phyloP scores from a whole-genome alignment of 352 stramenopile species.

The Phytophthora cryptogea region DNA sequence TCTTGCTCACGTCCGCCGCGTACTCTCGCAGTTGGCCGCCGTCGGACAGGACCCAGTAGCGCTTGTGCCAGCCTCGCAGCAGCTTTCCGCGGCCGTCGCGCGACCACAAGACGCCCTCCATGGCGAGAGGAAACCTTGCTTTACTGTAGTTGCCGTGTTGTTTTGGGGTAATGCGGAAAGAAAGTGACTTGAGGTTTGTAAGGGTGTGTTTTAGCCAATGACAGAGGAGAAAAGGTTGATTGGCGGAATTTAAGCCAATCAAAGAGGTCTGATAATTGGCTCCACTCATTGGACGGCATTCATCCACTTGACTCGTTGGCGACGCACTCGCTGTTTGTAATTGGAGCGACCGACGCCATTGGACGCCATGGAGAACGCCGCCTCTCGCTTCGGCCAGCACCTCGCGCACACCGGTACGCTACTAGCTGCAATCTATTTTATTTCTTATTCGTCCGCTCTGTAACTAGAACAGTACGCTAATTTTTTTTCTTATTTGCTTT shows the following conservation, averaged over 20 bases:
- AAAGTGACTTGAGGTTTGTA: background rate
- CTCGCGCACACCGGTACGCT: slow-evolving; percentile 79
- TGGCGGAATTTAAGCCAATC: slow-evolving; percentile 30
- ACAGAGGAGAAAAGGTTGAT: slow-evolving; percentile 1
- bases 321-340: background rate
- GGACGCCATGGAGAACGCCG: slow-evolving; percentile 69
- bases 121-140: slow-evolving; percentile 11
- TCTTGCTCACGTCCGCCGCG: slow-evolving; percentile 29
- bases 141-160: slow-evolving; percentile 13
- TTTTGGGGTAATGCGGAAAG: too few relatives aligned
- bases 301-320: slow-evolving; percentile 9
- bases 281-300: slow-evolving; percentile 22
- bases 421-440: background rate
- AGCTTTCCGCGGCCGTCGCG: slow-evolving; percentile 57
- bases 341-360: background rate
- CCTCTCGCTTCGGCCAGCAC: slow-evolving; percentile 83
- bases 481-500: slow-evolving; percentile 7
- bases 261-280: slow-evolving; percentile 7
- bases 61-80: slow-evolving; percentile 70
- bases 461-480: background rate
- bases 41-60: slow-evolving; percentile 65
- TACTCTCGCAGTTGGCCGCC: slow-evolving; percentile 59
- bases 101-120: slow-evolving; percentile 66
- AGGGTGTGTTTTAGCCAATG: slow-evolving; percentile 19
- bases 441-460: background rate